These are phyloP conservation scores for Clonostachys byssicola DNA, from an alignment of 2,329 filamentous ascomycete genomes.

Conservation along the genomic window DNA sequence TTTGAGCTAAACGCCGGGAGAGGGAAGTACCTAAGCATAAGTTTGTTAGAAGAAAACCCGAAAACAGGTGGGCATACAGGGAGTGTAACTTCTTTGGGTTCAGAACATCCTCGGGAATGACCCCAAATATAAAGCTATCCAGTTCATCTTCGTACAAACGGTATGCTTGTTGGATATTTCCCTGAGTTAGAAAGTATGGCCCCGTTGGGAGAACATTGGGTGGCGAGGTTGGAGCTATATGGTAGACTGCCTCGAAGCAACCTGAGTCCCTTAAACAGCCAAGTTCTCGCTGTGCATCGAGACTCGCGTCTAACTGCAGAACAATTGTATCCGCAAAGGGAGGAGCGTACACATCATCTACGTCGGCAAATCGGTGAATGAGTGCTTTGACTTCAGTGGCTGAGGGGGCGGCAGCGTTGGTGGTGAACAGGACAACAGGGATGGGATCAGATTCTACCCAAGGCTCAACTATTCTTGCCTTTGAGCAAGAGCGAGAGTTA, in stretches of 20 bases:
- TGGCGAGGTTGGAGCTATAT: not conserved
- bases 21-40: constrained; percentile 5
- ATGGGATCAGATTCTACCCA: not conserved
- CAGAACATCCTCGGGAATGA: constrained; percentile 23
- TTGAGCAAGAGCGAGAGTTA: not conserved
- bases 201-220: constrained; percentile 23
- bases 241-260: not conserved
- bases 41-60: no score
- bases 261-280: not conserved
- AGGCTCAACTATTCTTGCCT: not conserved
- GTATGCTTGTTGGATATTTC: constrained; percentile 33
- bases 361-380: not conserved
- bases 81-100: constrained; percentile 9
- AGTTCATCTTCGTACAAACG: constrained; percentile 28
- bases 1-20: constrained; percentile 11
- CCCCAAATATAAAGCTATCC: constrained; percentile 26
- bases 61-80: no score
- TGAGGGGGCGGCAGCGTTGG: not conserved
- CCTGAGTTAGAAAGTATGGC: constrained; percentile 32
- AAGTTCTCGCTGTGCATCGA: not conserved
- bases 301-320: not conserved
- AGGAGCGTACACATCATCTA: not conserved
- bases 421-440: not conserved
- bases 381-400: not conserved
- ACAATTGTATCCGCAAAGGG: not conserved